phyloP scores from a whole-genome alignment of 2,329 filamentous ascomycete species.

The Tolypocladium cylindrosporum region DNA sequence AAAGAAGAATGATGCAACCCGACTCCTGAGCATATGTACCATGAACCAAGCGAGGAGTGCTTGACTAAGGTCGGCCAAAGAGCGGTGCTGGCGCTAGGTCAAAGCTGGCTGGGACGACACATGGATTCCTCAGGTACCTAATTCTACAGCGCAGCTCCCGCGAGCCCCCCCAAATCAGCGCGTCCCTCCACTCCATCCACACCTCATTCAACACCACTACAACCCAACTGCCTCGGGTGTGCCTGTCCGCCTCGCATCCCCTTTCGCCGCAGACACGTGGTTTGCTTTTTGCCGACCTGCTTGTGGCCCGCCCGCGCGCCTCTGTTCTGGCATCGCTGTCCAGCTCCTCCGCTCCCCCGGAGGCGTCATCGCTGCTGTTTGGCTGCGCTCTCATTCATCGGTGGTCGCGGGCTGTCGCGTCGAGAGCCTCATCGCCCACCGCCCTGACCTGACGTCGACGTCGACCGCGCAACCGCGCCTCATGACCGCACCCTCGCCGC shows the following conservation, averaged over 20 bases:
- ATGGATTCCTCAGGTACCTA: not conserved
- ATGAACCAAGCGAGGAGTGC: not conserved
- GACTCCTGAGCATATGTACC: not conserved
- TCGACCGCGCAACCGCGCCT: constrained; percentile 3
- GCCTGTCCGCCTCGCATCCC: not conserved
- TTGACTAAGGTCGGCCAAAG: not conserved
- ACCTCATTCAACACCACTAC: not conserved
- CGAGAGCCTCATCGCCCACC: not conserved
- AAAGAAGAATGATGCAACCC: not conserved
- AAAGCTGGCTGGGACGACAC: not conserved
- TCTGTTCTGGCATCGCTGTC: not conserved
- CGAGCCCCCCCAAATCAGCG: not conserved
- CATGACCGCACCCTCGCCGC: constrained; percentile 5
- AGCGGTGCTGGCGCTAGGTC: not conserved
- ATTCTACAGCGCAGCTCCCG: not conserved
- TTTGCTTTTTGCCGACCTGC: not conserved
- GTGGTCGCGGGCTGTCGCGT: constrained; percentile 1
- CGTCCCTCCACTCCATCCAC: not conserved
- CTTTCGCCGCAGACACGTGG: not conserved
- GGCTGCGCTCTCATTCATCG: not conserved
- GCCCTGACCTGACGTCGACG: constrained; percentile 1
- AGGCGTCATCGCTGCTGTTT: not conserved
- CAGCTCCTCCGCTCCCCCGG: not conserved
- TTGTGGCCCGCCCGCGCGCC: not conserved
- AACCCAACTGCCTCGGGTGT: not conserved